Conservation (phyloP, 371 early-diverging fungal species). For the Coemansia sp. region DNA sequence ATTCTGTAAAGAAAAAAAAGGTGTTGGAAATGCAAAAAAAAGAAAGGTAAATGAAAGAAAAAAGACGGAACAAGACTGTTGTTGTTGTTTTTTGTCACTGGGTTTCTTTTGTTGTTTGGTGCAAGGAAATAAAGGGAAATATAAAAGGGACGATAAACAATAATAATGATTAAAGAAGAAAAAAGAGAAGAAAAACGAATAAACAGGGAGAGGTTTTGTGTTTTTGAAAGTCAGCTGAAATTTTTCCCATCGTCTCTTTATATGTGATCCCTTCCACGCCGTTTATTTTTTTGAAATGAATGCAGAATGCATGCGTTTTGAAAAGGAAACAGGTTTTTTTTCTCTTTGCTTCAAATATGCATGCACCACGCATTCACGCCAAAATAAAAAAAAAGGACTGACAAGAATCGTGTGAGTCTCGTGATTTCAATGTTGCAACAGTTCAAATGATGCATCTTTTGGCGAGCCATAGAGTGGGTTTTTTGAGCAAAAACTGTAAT, state of each 20-base stretch:
- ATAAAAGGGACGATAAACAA: background rate
- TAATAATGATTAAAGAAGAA: background rate
- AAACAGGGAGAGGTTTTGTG: background rate
- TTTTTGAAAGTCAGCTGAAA: conserved; percentile 4
- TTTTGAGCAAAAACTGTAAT: background rate
- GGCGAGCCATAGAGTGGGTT: background rate
- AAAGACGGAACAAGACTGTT: background rate
- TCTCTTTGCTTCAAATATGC: too few species aligned
- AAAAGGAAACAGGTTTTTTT: too few species aligned
- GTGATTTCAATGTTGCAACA: too few species aligned
- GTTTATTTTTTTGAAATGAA: background rate
- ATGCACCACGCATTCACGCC: too few species aligned
- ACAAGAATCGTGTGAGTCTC: too few species aligned
- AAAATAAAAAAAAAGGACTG: too few species aligned
- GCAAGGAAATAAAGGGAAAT: background rate
- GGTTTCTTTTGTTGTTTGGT: background rate
- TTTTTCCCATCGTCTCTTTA: too few species aligned
- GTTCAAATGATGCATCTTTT: too few species aligned
- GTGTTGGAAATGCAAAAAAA: too few species aligned
- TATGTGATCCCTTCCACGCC: background rate
- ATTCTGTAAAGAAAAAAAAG: background rate
- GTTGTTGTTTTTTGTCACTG: background rate
- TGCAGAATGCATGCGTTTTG: background rate
- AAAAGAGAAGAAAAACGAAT: background rate
- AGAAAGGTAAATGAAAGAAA: background rate